Base-by-base conservation (phyloP, 2,329 filamentous ascomycete species). In the Escovopsis sp. region DNA sequence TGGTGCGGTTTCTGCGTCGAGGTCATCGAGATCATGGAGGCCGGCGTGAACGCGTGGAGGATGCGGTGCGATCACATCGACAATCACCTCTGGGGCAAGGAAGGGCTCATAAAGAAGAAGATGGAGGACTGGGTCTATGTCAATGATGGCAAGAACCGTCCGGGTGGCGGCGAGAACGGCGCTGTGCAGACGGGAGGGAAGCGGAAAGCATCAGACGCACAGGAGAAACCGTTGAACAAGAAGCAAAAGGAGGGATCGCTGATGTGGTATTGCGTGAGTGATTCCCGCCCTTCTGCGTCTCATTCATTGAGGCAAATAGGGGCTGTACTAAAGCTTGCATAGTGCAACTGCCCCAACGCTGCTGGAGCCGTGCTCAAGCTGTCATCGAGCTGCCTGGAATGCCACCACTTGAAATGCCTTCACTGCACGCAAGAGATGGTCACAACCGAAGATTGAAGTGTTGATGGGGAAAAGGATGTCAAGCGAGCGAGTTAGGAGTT, bases 1-100 rank as follows among this genome's bases (percentile, higher is more conserved):
- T 94, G 87, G 87, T 94, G 88, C 54, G 87, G 87, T 0, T 94
- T 94, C 57, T 94, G 86, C 57, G 54, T 62, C 12, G 53, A 61
- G 15, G 66, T 77, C 18, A 62, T 85, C 12, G 58, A 64, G n/a
- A 65, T 78, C 28, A 55, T 62, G 12, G 50, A 47, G 6, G 37
- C 48, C 33, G 45, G 45, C 7, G 51, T 47, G 38, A 72, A 72
- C 23, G 75, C 76, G 0, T 75, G 73, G 72, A 72, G 73, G 7
- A 63, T 64, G 49, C 61, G 72, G 10, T 73, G 66, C 51, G 63
- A 88, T 50, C 86, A 94, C 54, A 88, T 94, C 48, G 85, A 87
- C 45, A 59, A 73, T 12, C 82, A 86, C 53, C 78, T 81, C 47
- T 71, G 70, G 42, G 76, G 75, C 26, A 69, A 73, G 3, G 56